A percentile compares a stretch with the other conserved stretches of the same genome.
Evolutionary conservation across 2,329 filamentous ascomycete genomes (phyloP).

Genomic region (Sclerotinia spermophila): DNA sequence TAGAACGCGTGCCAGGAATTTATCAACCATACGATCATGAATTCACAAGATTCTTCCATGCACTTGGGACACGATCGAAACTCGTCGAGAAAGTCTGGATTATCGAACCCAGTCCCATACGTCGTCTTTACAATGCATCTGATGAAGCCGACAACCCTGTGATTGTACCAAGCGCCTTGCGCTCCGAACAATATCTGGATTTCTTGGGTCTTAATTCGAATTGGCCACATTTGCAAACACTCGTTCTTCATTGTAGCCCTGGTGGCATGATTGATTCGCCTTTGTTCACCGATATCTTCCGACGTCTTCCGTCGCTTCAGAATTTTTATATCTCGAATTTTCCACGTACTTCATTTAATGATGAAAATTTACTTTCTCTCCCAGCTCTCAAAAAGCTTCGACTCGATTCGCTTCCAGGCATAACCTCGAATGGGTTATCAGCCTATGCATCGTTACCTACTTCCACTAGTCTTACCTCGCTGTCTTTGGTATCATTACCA

Average conservation of each 20-base stretch:
- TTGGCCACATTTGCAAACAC: conserved; percentile 53
- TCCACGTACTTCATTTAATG: conserved; percentile 54
- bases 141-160: conserved; percentile 27
- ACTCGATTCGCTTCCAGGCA: conserved; percentile 52
- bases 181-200: conserved; percentile 42
- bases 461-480: conserved; percentile 45
- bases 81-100: conserved; percentile 60
- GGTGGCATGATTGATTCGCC: conserved; percentile 52
- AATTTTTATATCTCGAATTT: conserved; percentile 58
- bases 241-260: conserved; percentile 57
- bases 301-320: conserved; percentile 51
- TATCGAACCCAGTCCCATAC: conserved; percentile 37
- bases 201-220: conserved; percentile 51
- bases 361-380: conserved; percentile 52
- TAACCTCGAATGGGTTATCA: conserved; percentile 55
- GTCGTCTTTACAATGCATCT: conserved; percentile 37
- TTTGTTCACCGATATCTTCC: conserved; percentile 50
- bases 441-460: conserved; percentile 50
- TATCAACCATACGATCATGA: conserved; percentile 53
- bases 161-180: conserved; percentile 40
- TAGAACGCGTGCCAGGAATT: conserved; percentile 56
- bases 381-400: conserved; percentile 54
- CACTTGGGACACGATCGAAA: conserved; percentile 53
- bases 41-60: conserved; percentile 55
- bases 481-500: conserved; percentile 55